Base-by-base conservation (phyloP, 495 filamentous ascomycete genomes). In the Lophiotrema nucula region DNA sequence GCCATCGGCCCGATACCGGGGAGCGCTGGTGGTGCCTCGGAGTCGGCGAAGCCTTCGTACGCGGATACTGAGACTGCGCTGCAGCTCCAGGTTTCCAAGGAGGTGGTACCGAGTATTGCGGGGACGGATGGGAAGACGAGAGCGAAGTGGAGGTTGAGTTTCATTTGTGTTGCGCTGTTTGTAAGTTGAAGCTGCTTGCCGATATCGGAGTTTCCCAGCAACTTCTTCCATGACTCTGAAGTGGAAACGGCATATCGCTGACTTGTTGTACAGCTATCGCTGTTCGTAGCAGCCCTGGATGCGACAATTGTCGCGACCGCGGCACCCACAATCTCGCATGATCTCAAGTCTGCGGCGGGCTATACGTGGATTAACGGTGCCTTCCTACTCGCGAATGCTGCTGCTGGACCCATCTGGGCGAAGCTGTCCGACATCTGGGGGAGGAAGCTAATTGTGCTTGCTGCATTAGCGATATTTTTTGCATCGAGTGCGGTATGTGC, bases 351-450 rank as follows among this genome's bases (percentile, higher is more conserved):
- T 15, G 77, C 78, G 6, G 69, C 79, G 2, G 83, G 84, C 22
- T 86, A 85, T 68, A 74, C 78, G 27, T 87, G 85, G 85, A 83
- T 88, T 53, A 84, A 84, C 19, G 81, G 78, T 37, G 83, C 86
- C 11, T 90, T 86, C 60, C 69, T 82, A 31, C 73, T 81, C 16
- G 77, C 79, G 2, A 79, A 76, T 65, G 77, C 80, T 0, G 79
- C 81, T n/a, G 73, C 72, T 25, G 69, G 72, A 4, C 73, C 79
- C 23, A 78, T 83, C 25, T 86, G 81, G 81, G 76, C 75, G 3
- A 83, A 81, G 45, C 61, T 81, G 2, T 79, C 76, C 10, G 81
- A 85, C 63, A 84, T 86, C 37, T 86, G 79, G 79, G 82, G 83
- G 4, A 74, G 82, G 4, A 84, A 83, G 54, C 70, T 74, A 4